Conservation (phyloP, 805 yeast species). For the Metschnikowia borealis region DNA sequence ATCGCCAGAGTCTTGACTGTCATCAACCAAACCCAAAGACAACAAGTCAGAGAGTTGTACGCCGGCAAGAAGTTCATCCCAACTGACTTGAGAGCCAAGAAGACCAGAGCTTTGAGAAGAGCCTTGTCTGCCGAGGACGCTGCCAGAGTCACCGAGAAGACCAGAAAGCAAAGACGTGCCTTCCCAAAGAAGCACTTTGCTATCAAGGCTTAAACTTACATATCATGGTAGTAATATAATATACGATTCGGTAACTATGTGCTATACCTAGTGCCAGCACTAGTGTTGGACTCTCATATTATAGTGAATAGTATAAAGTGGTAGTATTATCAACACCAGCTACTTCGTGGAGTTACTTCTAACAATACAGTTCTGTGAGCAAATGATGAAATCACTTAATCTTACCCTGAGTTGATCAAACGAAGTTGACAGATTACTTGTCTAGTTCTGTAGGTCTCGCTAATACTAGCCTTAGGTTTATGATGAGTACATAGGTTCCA, state of each 20-base stretch:
- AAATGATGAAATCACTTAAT: no score
- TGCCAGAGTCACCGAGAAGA: constrained; percentile 76
- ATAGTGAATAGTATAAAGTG: no score
- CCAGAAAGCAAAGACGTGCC: constrained; percentile 87
- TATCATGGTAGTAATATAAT: constrained; percentile 21
- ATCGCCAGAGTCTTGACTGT: constrained; percentile 97
- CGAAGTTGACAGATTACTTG: no score
- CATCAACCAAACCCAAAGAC: constrained; percentile 96
- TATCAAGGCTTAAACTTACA: constrained; percentile 80
- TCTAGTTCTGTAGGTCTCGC: no score
- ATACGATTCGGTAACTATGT: constrained; percentile 15
- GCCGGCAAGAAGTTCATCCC: constrained; percentile 93
- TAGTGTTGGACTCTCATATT: no score
- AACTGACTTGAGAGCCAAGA: constrained; percentile 98
- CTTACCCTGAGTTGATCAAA: no score
- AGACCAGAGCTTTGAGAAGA: constrained; percentile 99
- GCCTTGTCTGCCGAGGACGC: constrained; percentile 86
- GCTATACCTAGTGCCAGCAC: no score
- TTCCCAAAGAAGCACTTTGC: constrained; percentile 99
- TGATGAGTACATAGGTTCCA: no score
- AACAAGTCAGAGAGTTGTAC: constrained; percentile 91
- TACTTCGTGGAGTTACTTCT: no score
- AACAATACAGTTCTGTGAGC: no score
- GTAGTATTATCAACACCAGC: no score
- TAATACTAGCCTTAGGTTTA: no score